Evolutionary conservation across 495 filamentous ascomycete genomes (phyloP), one percentile per base, ranked within the genome.

Genomic region (Penicillium ochrochloron): DNA sequence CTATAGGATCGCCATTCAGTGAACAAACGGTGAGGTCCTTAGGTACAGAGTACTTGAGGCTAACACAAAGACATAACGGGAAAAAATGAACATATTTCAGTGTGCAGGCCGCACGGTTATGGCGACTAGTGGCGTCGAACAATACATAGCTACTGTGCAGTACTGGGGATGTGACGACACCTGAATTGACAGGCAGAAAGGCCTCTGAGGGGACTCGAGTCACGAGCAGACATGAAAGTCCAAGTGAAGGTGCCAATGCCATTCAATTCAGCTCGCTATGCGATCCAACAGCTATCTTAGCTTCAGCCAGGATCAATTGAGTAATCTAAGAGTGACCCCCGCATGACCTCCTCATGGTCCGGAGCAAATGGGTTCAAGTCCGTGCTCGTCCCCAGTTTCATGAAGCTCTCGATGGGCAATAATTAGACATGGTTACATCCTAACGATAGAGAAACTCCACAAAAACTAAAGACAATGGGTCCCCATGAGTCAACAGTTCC

Each of bases 291-390:
- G 12, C 25, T 15, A 17, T 31, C 12, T 15, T 12, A 31, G 48
- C 25, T 31, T 10, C 48, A 31, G 48, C 25, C 27, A 52, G 48
- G 48, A 31, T 52, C 48, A 52, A 52, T 52, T 48, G 44, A 25
- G 19, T 48, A 21, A 48, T 48, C 12, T 52, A 2, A 29, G 25
- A 17, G 29, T 15, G 21, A 52, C 27, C 25, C 48, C 25, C 14
- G 48, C 14, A 52, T n/a, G 11, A 19, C 12, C 14, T 29, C 48
- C 48, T 52, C 14, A 6, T 52, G 7, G 48, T 31, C 8, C 48
- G 48, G 25, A 31, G 48, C 48, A 52, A 52, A 52, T 15, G 48
- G 15, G 3, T 9, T 31, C 23, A 29, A 52, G 48, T 52, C 25
- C 48, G 25, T 9, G 27, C 25, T n/a, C 17, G 11, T 10, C 48